Base-by-base conservation (phyloP, 148 eudicot species). In the Polygonum aviculare region DNA sequence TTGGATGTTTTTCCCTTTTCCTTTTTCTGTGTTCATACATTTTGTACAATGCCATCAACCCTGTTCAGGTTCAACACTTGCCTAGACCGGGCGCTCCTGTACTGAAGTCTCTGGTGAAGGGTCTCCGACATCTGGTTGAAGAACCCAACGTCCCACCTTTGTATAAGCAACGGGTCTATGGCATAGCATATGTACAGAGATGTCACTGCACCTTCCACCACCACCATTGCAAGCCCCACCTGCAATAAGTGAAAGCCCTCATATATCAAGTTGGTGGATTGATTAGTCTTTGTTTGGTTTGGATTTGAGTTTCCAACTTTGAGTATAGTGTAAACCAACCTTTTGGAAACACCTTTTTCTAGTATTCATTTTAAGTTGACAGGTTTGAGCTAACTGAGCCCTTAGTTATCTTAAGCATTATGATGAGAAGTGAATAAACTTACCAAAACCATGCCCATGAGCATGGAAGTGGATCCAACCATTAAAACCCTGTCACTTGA, bases 381-480 rank as follows among this genome's bases (percentile, higher is more conserved):
- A 44, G 11, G 1, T 7, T 44, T 44, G 47, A 44, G 8, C 45
- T 38, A 31, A 52, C 15, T 3, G 7, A 15, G 76, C 26, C 60
- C 10, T 22, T 35, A 36, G 21, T 33, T 38, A 19, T 47, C 12
- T 14, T 21, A 48, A 45, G 41, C 38, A 73, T 21, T 44, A 40
- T 18, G n/a, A 39, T 16, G 50, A 6, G 18, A 15, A 0, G 3
- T 0, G 36, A 40, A 15, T 47, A 19, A 75, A 69, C 86, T 87
- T 83, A 95, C 98, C 94, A 95, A 81, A 77, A 95, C 86, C 97
- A 91, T 90, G 75, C 98, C 98, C 96, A 95, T 95, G 77, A 95
- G 81, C 92, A 92, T 86, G 80, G 97, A 88, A 60, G 98, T 95
- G 69, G 94, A 89, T 2, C 97, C 94, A 22, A 95, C 88, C 97